Evolutionary conservation across 2,329 filamentous ascomycete genomes (phyloP), one percentile per base, ranked within the genome.

Genomic region (Parascedosporium putredinis): DNA sequence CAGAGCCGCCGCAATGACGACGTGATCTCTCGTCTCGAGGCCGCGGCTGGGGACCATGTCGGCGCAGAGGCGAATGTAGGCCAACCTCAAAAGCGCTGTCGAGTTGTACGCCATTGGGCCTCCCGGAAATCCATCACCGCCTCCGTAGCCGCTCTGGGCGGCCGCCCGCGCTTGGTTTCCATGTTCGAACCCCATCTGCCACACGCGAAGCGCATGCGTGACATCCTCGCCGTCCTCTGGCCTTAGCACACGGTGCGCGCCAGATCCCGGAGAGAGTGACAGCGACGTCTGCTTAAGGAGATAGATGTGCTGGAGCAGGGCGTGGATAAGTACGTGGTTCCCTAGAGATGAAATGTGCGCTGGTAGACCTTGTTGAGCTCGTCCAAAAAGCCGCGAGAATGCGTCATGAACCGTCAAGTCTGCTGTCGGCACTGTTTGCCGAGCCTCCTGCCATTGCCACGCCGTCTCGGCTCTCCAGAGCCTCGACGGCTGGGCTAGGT

Each of bases 251-350:
- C 74, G 66, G 31, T 75, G 71, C 2, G 68, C 64, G 18, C 74
- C 74, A 50, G 74, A 78, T 1, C 70, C 68, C 2, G 72, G 68
- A 1, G 70, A 66, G 2, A 68, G 63, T 2, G 70, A 69, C 45
- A 80, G 72, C 0, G 74, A 77, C 0, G 78, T 79, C 57, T 84
- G 78, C 56, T 84, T 83, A 20, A 85, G 62, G 33, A 86, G 69
- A 60, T 83, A 87, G 14, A 88, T 81, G 53, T 86, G 82, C 57
- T 88, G 84, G 9, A 87, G 74, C 22, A 88, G 62, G 3, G 82
- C 83, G 57, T 87, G 83, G 3, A 88, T 83, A 29, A 88, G 68
- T 6, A 86, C 75, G 55, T 88, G 86, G 56, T 84, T 84, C 1
- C 83, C 84, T 5, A 85, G 64, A 0, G 79, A 78, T 0, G 77